Percentiles rank a stretch among this genome's conserved stretches.
Conservation (phyloP, 495 filamentous ascomycete genomes). For the Annulohypoxylon bovei region DNA sequence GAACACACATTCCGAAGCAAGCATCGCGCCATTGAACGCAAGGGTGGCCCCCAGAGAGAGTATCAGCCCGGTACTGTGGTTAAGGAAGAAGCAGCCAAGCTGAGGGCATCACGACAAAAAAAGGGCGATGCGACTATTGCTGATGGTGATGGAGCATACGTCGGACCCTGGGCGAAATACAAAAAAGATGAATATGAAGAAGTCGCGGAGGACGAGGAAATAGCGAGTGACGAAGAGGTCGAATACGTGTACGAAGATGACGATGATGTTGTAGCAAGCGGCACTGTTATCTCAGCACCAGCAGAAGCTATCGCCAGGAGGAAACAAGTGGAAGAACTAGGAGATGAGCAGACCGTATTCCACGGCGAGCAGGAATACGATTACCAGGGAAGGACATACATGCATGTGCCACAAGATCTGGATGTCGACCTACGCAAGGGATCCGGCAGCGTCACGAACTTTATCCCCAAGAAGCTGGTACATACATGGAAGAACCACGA, state of each 20-base stretch:
- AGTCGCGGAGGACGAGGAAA: slow-evolving; percentile 65
- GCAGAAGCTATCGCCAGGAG: slow-evolving; percentile 66
- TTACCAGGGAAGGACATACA: slow-evolving; percentile 91
- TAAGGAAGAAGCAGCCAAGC: slow-evolving; percentile 73
- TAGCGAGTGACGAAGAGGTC: slow-evolving; percentile 82
- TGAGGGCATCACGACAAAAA: slow-evolving; percentile 76
- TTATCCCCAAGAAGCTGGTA: slow-evolving; percentile 89
- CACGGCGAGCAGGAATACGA: slow-evolving; percentile 84
- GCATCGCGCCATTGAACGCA: slow-evolving; percentile 76
- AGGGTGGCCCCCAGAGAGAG: slow-evolving; percentile 55
- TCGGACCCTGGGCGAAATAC: slow-evolving; percentile 94
- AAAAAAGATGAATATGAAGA: slow-evolving; percentile 70
- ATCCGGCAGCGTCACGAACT: slow-evolving; percentile 81
- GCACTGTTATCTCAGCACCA: slow-evolving; percentile 61
- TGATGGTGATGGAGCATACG: slow-evolving; percentile 85
- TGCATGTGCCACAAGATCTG: slow-evolving; percentile 96
- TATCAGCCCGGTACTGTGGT: slow-evolving; percentile 53
- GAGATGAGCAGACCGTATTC: slow-evolving; percentile 86
- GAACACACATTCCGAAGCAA: slow-evolving; percentile 87
- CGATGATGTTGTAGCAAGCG: slow-evolving; percentile 64
- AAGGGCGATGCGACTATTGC: slow-evolving; percentile 86
- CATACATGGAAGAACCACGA: slow-evolving; percentile 90
- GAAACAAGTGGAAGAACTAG: slow-evolving; percentile 65
- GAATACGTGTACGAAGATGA: slow-evolving; percentile 73
- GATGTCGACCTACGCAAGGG: slow-evolving; percentile 90